A percentile compares a stretch with the other conserved stretches of the same genome.
Conservation (phyloP, 2,329 filamentous ascomycete species). For the Hysterium pulicare region DNA sequence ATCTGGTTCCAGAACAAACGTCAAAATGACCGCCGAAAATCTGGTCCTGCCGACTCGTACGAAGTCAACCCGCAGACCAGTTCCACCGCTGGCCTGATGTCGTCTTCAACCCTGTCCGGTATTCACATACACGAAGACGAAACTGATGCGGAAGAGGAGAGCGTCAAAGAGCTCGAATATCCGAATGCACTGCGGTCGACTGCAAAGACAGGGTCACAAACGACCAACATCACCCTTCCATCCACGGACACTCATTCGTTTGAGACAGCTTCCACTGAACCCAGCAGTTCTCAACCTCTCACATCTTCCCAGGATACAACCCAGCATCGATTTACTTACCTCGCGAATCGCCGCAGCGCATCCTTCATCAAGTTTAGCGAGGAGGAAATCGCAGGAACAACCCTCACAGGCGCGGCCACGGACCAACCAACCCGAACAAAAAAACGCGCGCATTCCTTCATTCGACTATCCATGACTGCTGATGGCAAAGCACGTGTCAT, state of each 20-base stretch:
- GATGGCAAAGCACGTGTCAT: conserved; percentile 90
- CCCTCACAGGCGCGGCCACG: conserved; percentile 18
- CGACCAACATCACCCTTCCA: conserved; percentile 15
- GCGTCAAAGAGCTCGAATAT: background rate
- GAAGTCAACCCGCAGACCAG: conserved; percentile 24
- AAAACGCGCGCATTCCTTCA: conserved; percentile 48
- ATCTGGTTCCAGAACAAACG: conserved; percentile 98
- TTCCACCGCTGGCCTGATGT: conserved; percentile 17
- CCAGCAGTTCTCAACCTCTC: conserved; percentile 29
- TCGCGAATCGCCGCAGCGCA: conserved; percentile 46
- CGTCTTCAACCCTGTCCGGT: conserved; percentile 35
- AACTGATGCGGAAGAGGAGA: conserved; percentile 14
- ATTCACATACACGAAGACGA: conserved; percentile 30
- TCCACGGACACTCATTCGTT: conserved; percentile 22
- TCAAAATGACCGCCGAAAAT: conserved; percentile 88
- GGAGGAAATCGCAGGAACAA: conserved; percentile 27
- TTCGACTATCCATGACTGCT: conserved; percentile 78
- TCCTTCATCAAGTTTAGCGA: conserved; percentile 36
- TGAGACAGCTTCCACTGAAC: conserved; percentile 23
- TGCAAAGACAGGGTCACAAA: conserved; percentile 15
- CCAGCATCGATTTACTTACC: conserved; percentile 37
- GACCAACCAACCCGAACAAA: conserved; percentile 47
- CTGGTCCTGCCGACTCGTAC: conserved; percentile 61
- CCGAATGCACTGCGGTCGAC: background rate
- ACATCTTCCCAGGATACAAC: conserved; percentile 26